Percentiles rank a stretch among this genome's conserved stretches.
Conservation (phyloP, 73 alveolate genomes). For the Paramecium sexaurelia region DNA sequence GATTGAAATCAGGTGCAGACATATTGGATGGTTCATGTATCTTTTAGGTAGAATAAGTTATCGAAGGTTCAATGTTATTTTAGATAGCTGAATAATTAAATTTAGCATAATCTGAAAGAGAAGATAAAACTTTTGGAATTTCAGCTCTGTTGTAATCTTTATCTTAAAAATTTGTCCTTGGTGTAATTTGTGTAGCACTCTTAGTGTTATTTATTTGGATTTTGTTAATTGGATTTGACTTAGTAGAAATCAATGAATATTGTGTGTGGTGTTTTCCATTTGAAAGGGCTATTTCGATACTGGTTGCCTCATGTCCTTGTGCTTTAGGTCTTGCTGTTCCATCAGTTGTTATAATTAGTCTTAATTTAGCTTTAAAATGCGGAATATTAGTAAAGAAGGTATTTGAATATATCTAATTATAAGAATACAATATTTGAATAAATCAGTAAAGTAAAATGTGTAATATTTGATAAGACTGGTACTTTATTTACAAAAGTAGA, state of each 20-base stretch:
- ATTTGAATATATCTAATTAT: neutral
- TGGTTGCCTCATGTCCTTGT: conserved; percentile 85
- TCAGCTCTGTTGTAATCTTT: conserved; percentile 57
- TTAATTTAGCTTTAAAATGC: conserved; percentile 87
- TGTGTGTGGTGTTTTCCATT: conserved; percentile 68
- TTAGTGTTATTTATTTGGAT: conserved; percentile 80
- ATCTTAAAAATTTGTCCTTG: conserved; percentile 51
- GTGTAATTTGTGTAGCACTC: conserved; percentile 71
- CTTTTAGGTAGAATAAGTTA: conserved; percentile 34
- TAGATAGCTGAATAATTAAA: conserved; percentile 48
- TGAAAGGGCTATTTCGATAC: conserved; percentile 52
- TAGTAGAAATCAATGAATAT: conserved; percentile 65
- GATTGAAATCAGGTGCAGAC: conserved; percentile 58
- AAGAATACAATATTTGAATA: conserved; percentile 77
- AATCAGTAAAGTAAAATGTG: conserved; percentile 73
- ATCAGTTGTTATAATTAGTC: conserved; percentile 97
- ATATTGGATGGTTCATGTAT: conserved; percentile 56
- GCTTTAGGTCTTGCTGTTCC: conserved; percentile 99
- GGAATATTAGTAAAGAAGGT: conserved; percentile 94
- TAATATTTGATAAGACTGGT: conserved; percentile 96
- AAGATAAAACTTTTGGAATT: conserved; percentile 69
- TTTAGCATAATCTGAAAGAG: conserved; percentile 66
- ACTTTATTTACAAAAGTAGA: conserved; percentile 76
- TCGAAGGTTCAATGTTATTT: conserved; percentile 59
- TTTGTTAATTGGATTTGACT: conserved; percentile 76